phyloP scores from a whole-genome alignment of 2,329 filamentous ascomycete genomes.

The Trichoderma sp. region DNA sequence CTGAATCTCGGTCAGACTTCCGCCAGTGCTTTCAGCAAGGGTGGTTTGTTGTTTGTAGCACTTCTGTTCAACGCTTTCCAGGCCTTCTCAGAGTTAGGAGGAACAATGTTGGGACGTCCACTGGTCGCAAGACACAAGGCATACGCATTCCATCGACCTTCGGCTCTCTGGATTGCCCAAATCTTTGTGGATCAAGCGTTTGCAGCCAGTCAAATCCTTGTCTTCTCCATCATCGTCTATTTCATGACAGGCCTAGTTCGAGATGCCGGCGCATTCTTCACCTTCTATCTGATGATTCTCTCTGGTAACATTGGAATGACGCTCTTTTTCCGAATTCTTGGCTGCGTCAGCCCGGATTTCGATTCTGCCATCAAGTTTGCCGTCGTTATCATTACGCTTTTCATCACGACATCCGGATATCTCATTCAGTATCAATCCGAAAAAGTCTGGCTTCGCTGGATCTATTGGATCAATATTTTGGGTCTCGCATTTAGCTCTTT shows the following conservation, averaged over 20 bases:
- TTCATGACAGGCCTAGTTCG: conserved; percentile 71
- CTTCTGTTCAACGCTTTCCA: conserved; percentile 87
- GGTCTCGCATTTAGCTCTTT: conserved; percentile 73
- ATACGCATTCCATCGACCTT: conserved; percentile 79
- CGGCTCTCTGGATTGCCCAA: conserved; percentile 79
- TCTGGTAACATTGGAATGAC: conserved; percentile 71
- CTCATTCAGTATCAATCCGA: conserved; percentile 75
- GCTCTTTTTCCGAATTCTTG: conserved; percentile 72
- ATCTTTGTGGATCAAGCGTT: conserved; percentile 77
- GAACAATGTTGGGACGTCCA: conserved; percentile 71
- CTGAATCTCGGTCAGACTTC: conserved; percentile 64
- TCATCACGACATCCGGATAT: conserved; percentile 78
- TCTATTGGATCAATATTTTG: conserved; percentile 73
- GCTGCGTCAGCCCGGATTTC: conserved; percentile 74
- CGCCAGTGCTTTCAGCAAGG: conserved; percentile 74
- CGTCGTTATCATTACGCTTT: conserved; percentile 75
- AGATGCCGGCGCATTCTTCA: conserved; percentile 77
- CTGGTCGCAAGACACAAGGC: conserved; percentile 83
- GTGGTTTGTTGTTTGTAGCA: conserved; percentile 76
- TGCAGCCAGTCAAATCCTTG: conserved; percentile 64
- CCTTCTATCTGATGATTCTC: conserved; percentile 69
- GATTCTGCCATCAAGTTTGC: conserved; percentile 84
- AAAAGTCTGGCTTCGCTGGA: conserved; percentile 76
- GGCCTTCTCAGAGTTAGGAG: conserved; percentile 73
- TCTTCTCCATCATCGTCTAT: conserved; percentile 75